Evolutionary conservation across 1,139 yeast genomes (phyloP).

Genomic region (Candida sanyaensis): DNA sequence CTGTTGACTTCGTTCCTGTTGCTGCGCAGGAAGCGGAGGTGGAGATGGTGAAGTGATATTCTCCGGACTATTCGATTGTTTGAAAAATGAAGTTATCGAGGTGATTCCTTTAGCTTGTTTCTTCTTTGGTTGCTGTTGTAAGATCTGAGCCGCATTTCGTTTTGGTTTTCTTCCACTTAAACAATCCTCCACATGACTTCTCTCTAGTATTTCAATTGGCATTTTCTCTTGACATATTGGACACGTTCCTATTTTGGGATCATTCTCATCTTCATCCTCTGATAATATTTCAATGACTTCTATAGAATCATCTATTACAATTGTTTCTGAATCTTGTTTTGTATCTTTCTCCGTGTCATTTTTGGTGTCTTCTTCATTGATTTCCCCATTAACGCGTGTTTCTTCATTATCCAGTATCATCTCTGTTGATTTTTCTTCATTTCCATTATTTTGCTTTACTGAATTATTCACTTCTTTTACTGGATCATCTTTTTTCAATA

Average conservation of each 20-base stretch:
- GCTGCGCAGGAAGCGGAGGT: conserved; percentile 1
- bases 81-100: conserved; percentile 39
- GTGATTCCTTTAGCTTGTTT: conserved; percentile 9
- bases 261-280: conserved; percentile 13
- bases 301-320: conserved; percentile 10
- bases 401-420: conserved; percentile 7
- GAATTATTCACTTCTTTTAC: not conserved
- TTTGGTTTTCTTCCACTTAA: conserved; percentile 31
- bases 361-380: not conserved
- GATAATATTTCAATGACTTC: conserved; percentile 21
- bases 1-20: not conserved
- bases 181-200: conserved; percentile 73
- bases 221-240: conserved; percentile 67
- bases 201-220: conserved; percentile 60
- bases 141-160: conserved; percentile 2
- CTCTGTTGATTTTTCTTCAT: not conserved
- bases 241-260: conserved; percentile 50
- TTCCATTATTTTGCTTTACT: conserved; percentile 1
- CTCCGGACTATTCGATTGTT: conserved; percentile 11
- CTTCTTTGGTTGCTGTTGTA: conserved; percentile 8
- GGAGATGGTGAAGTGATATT: not conserved
- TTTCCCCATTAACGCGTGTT: not conserved
- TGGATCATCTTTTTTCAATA: conserved; percentile 16
- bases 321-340: not conserved
- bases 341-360: not conserved